A percentile compares a stretch with the other conserved stretches of the same genome.
Evolutionary conservation across 352 stramenopile species (phyloP).

Genomic region (Globisporangium apiculatum): DNA sequence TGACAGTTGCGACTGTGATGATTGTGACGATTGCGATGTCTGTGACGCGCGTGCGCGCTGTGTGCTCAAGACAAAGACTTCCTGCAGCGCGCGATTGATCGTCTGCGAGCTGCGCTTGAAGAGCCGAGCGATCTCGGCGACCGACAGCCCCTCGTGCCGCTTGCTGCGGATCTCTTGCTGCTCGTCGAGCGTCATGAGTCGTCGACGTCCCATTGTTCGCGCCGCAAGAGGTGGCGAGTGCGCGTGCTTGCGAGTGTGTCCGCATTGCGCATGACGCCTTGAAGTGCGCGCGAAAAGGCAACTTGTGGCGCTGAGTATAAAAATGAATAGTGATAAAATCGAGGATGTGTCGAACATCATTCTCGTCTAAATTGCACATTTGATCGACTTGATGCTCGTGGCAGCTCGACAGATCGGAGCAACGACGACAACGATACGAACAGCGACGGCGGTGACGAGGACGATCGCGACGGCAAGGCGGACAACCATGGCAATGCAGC

Average conservation of each 20-base stretch:
- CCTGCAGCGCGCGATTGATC: conserved; percentile 27
- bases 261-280: background rate
- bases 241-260: conserved; percentile 6
- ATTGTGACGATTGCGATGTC: background rate
- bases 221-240: too few species aligned
- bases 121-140: conserved; percentile 27
- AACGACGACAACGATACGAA: too few species aligned
- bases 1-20: background rate
- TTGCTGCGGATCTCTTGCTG: conserved; percentile 29
- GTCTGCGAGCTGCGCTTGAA: conserved; percentile 29
- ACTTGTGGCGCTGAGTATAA: too few species aligned
- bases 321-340: too few species aligned
- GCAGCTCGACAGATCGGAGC: too few species aligned
- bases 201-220: conserved; percentile 24
- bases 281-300: too few species aligned
- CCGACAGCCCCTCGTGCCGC: conserved; percentile 26
- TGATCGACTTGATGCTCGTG: too few species aligned
- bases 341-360: too few species aligned
- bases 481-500: background rate
- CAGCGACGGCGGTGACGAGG: too few species aligned
- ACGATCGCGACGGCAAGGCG: too few species aligned
- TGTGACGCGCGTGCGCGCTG: background rate
- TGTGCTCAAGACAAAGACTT: conserved; percentile 3
- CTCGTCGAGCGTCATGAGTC: conserved; percentile 34
- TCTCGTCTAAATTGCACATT: too few species aligned